These are phyloP conservation scores for Hypoxylon fuscum DNA, from an alignment of 495 filamentous ascomycete species.

Conservation along the genomic window DNA sequence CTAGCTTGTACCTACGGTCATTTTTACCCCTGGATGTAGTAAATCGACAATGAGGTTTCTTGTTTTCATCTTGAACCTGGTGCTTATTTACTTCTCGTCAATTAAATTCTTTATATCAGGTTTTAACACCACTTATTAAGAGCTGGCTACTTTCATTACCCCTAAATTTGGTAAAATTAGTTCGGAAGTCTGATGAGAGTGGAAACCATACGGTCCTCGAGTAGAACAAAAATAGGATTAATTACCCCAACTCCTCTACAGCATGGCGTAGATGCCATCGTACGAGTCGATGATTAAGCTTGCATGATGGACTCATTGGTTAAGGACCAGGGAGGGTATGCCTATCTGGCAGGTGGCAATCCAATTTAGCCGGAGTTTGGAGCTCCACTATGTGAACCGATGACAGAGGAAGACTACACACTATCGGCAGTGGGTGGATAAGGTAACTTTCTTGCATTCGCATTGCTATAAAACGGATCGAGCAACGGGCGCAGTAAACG, in stretches of 20 bases:
- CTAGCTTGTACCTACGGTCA: no score
- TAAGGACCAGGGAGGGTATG: not conserved
- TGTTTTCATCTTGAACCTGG: no score
- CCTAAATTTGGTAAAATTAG: no score
- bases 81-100: no score
- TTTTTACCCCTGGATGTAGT: no score
- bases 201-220: no score
- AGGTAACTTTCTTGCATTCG: not conserved
- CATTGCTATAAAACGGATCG: conserved; percentile 10
- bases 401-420: conserved; percentile 6
- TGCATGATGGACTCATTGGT: conserved; percentile 13
- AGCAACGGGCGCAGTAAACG: not conserved
- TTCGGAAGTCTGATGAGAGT: no score
- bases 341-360: conserved; percentile 4
- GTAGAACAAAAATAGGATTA: no score
- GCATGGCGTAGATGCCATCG: conserved; percentile 7
- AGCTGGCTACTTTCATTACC: no score
- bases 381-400: not conserved
- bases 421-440: not conserved
- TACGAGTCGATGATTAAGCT: conserved; percentile 6
- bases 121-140: no score
- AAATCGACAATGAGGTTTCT: no score
- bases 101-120: no score
- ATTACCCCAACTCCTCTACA: conserved; percentile 4
- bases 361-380: conserved; percentile 35